Percentiles rank a stretch among this genome's conserved stretches.
Conservation (phyloP, 805 yeast species). For the Pichia eremophila region DNA sequence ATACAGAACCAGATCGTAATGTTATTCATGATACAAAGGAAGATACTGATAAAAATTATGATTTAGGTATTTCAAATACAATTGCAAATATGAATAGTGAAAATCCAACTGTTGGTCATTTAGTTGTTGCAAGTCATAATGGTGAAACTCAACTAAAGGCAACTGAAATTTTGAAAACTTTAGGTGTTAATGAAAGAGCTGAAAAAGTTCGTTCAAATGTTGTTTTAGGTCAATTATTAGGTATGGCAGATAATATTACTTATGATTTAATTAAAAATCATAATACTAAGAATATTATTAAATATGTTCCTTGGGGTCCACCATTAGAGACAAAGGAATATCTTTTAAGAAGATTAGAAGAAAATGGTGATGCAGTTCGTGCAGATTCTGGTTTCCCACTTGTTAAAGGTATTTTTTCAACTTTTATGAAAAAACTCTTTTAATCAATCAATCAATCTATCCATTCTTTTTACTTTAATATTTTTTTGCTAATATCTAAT, state of each 20-base stretch:
- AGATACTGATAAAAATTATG: conserved; percentile 72
- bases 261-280: conserved; percentile 58
- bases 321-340: conserved; percentile 89
- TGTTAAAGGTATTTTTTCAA: conserved; percentile 41
- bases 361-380: conserved; percentile 91
- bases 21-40: conserved; percentile 69
- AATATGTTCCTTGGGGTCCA: conserved; percentile 98
- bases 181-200: conserved; percentile 6
- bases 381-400: conserved; percentile 73
- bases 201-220: conserved; percentile 42
- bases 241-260: conserved; percentile 91
- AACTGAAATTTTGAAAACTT: conserved; percentile 39
- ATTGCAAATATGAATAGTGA: conserved; percentile 46
- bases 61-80: conserved; percentile 55
- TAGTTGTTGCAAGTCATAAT: conserved; percentile 90
- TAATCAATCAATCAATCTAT: conserved; percentile 1
- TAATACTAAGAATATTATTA: conserved; percentile 66
- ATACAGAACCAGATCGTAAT: conserved; percentile 68
- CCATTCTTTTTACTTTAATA: no score
- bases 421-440: conserved; percentile 26
- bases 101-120: conserved; percentile 49
- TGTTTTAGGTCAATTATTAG: conserved; percentile 82
- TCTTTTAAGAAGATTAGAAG: conserved; percentile 81
- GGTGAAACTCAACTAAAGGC: conserved; percentile 66
- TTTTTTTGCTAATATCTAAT: not conserved